Evolutionary conservation across 2,329 filamentous ascomycete genomes (phyloP), one percentile per base, ranked within the genome.

Genomic region (Ceratocystis lukuohia): DNA sequence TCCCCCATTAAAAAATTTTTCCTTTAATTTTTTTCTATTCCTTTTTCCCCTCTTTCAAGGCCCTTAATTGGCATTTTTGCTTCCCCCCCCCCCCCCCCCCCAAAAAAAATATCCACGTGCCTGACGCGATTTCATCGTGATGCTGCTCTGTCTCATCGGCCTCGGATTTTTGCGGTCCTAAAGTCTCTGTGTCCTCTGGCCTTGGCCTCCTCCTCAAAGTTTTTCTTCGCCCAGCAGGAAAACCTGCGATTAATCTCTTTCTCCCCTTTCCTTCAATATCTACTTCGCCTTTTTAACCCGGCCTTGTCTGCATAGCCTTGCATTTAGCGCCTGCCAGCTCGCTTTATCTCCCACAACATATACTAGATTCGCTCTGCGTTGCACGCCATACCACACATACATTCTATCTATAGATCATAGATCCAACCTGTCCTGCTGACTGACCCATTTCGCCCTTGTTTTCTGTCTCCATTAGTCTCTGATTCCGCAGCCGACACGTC

Each of bases 401-500:
- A 17, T 10, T 22, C 30, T 57, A 30, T 25, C 53, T 22, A 57
- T 41, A 41, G 37, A 41, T 1, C 3, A 28, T 57, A 28, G 12
- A 57, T 57, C 12, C 12, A 25, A n/a, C 7, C 22, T 17, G 5
- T 30, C 28, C 28, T 28, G 53, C n/a, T 57, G 53, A n/a, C 53
- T 57, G 25, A 33, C 53, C 53, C 53, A 28, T 57, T 28, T 57
- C 53, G 56, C 48, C 45, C n/a, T 66, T 20, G 59, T 45, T 53
- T 45, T 10, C 20, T 62, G 7, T 20, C 33, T 10, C 41, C 33
- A 41, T 28, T 66, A 66, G 65, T 66, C 65, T 50, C 59, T 62
- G 57, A 63, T 62, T 53, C 65, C 48, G 59, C 53, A 17, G 53
- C 57, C 59, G 65, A 66, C 30, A 62, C 41, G 45, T 57, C 65